Conservation (phyloP, 2,329 filamentous ascomycete species). For the Ophiostoma tasmaniense region DNA sequence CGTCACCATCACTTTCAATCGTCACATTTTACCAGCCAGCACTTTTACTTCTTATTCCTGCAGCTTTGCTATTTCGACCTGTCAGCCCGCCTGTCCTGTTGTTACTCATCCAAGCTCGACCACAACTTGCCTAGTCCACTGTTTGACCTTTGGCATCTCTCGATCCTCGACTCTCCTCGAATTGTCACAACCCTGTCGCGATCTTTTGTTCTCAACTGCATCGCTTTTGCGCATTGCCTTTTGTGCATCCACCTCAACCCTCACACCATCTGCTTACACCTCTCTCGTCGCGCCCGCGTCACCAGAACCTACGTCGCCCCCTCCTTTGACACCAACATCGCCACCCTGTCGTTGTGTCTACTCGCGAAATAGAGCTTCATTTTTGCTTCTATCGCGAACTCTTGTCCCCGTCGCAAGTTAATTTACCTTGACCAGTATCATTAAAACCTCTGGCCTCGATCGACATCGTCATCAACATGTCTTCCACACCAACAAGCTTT, state of each 20-base stretch:
- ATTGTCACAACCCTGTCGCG: background rate
- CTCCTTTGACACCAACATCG: background rate
- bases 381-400: background rate
- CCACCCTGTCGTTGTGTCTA: background rate
- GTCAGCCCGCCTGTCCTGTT: background rate
- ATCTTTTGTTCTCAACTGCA: background rate
- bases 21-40: background rate
- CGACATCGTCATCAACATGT: background rate
- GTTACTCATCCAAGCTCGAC: conserved; percentile 4
- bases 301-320: background rate
- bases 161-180: background rate
- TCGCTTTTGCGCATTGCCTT: background rate
- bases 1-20: background rate
- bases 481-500: conserved; percentile 63
- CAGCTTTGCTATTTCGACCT: background rate
- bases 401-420: background rate
- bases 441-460: background rate
- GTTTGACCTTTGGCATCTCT: background rate
- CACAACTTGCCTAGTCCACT: background rate
- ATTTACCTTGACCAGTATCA: background rate
- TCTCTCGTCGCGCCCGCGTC: background rate
- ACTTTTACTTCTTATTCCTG: background rate
- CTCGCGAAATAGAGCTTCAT: background rate
- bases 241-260: background rate
- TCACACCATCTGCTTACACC: background rate